Conservation (phyloP, 163 green algal genomes). For the Coccomyxa subellipsoidea region DNA sequence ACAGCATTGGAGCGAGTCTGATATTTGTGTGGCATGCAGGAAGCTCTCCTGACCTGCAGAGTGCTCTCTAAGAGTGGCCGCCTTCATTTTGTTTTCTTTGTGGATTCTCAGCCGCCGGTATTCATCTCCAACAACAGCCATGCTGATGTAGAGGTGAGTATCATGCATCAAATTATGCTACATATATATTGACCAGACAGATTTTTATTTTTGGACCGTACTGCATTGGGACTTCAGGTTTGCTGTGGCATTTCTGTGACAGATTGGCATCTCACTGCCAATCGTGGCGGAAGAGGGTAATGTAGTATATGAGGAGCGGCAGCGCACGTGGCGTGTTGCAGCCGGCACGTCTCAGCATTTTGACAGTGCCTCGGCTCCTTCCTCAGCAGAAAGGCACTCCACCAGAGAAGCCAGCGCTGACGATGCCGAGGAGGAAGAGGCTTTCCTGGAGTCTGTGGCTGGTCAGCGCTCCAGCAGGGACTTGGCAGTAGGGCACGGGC, state of each 20-base stretch:
- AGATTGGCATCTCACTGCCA: background rate
- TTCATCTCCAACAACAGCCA: background rate
- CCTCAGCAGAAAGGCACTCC: background rate
- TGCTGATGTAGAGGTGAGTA: background rate
- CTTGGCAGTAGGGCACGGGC: background rate
- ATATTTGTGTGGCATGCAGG: background rate
- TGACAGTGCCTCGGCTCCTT: too few species aligned
- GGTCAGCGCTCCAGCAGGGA: background rate
- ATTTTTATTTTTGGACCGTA: background rate
- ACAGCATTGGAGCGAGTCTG: too few species aligned
- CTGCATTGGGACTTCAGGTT: background rate
- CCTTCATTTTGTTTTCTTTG: conserved; percentile 42
- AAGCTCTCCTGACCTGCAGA: conserved; percentile 22
- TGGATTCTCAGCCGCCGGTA: conserved; percentile 39
- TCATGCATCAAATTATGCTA: background rate
- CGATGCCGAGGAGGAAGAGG: conserved; percentile 43
- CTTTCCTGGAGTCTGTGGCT: conserved; percentile 36
- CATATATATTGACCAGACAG: too few species aligned
- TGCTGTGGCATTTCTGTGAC: background rate
- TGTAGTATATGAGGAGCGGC: background rate
- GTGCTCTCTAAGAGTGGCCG: conserved; percentile 17
- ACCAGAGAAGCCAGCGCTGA: background rate
- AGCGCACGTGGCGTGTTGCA: background rate
- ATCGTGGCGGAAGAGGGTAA: background rate
- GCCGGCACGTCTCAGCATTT: background rate